Evolutionary conservation across 2,329 filamentous ascomycete species (phyloP).

Genomic region (Aspergillus tubingensis): DNA sequence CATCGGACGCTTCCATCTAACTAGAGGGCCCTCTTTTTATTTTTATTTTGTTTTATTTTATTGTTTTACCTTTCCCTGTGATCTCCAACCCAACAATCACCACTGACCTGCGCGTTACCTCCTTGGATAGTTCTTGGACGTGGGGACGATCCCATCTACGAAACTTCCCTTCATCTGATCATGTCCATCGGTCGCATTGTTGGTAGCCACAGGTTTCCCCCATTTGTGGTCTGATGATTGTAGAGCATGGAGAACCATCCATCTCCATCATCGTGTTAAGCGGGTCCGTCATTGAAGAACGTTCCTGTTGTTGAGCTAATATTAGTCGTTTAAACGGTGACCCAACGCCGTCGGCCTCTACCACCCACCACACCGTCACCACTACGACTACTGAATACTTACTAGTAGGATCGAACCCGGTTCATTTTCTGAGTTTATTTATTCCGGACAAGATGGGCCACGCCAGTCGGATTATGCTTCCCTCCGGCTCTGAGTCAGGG

Average conservation of each 20-base stretch:
- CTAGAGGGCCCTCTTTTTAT: background rate
- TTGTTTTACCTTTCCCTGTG: background rate
- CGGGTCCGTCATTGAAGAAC: background rate
- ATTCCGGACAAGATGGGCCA: background rate
- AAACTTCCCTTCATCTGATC: background rate
- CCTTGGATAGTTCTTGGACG: background rate
- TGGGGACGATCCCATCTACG: background rate
- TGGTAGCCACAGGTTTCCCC: background rate
- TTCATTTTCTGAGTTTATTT: constrained; percentile 2
- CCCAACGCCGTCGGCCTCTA: background rate
- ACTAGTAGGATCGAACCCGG: background rate
- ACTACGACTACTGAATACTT: background rate
- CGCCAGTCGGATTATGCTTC: constrained; percentile 1
- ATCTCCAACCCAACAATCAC: constrained; percentile 10
- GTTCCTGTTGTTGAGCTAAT: background rate
- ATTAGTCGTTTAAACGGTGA: background rate
- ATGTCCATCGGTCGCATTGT: constrained; percentile 6
- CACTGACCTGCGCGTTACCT: background rate
- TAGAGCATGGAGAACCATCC: background rate
- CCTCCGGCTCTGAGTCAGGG: constrained; percentile 7
- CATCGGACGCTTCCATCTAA: background rate
- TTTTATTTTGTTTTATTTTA: background rate
- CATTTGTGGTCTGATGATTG: background rate
- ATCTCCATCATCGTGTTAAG: background rate
- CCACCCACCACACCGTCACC: background rate